Evolutionary conservation across 2,329 filamentous ascomycete genomes (phyloP), one percentile per base, ranked within the genome.

Genomic region (Trichoderma pleuroti): DNA sequence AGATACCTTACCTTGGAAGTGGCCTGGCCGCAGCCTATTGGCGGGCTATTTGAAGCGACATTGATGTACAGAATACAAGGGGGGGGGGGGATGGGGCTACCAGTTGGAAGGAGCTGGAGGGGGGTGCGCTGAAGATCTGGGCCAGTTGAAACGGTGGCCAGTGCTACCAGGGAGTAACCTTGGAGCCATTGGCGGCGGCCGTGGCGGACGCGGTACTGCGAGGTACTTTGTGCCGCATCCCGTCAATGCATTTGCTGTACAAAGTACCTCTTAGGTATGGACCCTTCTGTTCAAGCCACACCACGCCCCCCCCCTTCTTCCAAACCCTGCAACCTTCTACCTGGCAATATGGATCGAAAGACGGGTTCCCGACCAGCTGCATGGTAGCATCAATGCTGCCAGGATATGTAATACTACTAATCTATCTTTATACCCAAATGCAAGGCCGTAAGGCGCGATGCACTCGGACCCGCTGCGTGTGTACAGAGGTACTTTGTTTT

Each of bases 351-450:
- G 46, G 39, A 59, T 68, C 64, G 54, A 46, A 24, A 34, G 54
- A 68, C 36, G 34, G 60, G 67, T 39, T 61, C 30, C 59, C 59
- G 67, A 70, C 67, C 46, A n/a, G 57, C 56, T 68, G 26, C 57
- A 68, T 52, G 28, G 24, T 52, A 61, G 39, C 36, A 61, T 42
- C 39, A 63, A 49, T 63, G 28, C 62, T 42, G 64, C 34, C 34
- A 66, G 52, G 52, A 46, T 57, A 28, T 21, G n/a, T 32, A 32
- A 39, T 28, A 28, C 64, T 49, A 28, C 34, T 26, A 36, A 60
- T 60, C 54, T 59, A 59, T 61, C 62, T 67, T 66, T 57, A 52
- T 70, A 70, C 68, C 68, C 52, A 70, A 70, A 39, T 62, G 68
- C 68, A 67, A n/a, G 60, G 68, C 42, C 46, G 42, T 46, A 49